Conservation (phyloP, 1,139 yeast genomes). For the Arxiozyma slooffiae region DNA sequence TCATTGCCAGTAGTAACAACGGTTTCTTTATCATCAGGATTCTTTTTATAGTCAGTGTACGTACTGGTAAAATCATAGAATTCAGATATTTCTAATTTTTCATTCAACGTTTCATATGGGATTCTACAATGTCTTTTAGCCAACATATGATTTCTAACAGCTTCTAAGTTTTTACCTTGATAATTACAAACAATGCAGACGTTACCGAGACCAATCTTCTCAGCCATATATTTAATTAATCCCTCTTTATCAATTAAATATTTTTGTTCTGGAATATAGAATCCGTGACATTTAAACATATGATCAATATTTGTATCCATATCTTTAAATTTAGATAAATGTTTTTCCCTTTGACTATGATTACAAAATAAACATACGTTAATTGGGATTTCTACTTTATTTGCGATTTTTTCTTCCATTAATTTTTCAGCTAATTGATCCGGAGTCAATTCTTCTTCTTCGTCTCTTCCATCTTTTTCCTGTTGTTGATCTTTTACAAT, state of each 20-base stretch:
- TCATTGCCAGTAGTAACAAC: neutral
- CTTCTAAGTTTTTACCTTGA: conserved; percentile 78
- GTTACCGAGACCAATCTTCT: conserved; percentile 86
- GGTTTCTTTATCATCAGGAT: conserved; percentile 21
- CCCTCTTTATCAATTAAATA: conserved; percentile 66
- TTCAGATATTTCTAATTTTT: conserved; percentile 79
- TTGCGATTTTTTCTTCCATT: conserved; percentile 46
- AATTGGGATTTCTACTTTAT: conserved; percentile 59
- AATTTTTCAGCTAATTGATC: conserved; percentile 44
- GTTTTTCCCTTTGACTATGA: conserved; percentile 25
- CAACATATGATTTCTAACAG: conserved; percentile 87
- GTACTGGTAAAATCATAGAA: conserved; percentile 76
- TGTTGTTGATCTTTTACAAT: conserved; percentile 19
- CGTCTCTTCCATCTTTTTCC: conserved; percentile 17
- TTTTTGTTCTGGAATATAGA: conserved; percentile 73
- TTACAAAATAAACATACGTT: conserved; percentile 73
- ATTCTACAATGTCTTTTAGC: conserved; percentile 80
- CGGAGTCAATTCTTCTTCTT: conserved; percentile 30
- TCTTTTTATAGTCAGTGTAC: conserved; percentile 36
- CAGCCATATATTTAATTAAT: conserved; percentile 68
- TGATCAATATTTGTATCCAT: conserved; percentile 61
- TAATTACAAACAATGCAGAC: conserved; percentile 77
- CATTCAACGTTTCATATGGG: conserved; percentile 80
- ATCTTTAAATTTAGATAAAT: conserved; percentile 23
- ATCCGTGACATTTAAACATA: conserved; percentile 70